Conservation (phyloP, 306 rosid species). For the Carpinus fangiana region DNA sequence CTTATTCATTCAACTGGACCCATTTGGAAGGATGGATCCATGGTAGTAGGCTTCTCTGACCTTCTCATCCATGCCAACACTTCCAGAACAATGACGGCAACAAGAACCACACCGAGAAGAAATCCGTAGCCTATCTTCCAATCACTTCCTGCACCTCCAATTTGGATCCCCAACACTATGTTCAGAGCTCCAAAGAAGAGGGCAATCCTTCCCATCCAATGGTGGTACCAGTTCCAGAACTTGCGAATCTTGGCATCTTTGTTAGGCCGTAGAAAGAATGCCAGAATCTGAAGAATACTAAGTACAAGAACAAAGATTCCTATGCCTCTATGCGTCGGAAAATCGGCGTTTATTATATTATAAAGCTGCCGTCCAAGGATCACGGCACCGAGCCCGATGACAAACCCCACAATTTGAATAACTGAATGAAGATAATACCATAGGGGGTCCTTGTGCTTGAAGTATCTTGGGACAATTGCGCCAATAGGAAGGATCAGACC, state of each 20-base stretch:
- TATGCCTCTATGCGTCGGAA: conserved; percentile 86
- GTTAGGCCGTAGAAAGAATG: conserved; percentile 77
- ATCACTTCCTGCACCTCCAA: conserved; percentile 74
- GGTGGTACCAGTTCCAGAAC: conserved; percentile 90
- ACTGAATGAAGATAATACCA: conserved; percentile 92
- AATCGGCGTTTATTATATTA: conserved; percentile 49
- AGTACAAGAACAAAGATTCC: conserved; percentile 85
- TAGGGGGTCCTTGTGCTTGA: conserved; percentile 85
- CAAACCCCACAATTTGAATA: conserved; percentile 80
- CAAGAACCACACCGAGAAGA: conserved; percentile 57
- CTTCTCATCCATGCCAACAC: conserved; percentile 69
- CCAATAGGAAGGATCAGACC: conserved; percentile 88
- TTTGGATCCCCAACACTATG: conserved; percentile 78
- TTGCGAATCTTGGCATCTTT: conserved; percentile 67
- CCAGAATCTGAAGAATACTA: conserved; percentile 89
- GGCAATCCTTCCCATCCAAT: conserved; percentile 91
- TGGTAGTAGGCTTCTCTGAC: conserved; percentile 40
- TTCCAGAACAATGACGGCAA: conserved; percentile 69
- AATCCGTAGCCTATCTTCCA: conserved; percentile 91
- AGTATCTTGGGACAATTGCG: conserved; percentile 89
- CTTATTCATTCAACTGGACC: conserved; percentile 43
- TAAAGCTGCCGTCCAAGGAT: conserved; percentile 86
- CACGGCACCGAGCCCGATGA: conserved; percentile 73
- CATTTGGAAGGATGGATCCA: conserved; percentile 62
- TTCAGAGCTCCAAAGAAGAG: conserved; percentile 86